Evolutionary conservation across 2,329 filamentous ascomycete species (phyloP).

Genomic region (Chalara sp.): DNA sequence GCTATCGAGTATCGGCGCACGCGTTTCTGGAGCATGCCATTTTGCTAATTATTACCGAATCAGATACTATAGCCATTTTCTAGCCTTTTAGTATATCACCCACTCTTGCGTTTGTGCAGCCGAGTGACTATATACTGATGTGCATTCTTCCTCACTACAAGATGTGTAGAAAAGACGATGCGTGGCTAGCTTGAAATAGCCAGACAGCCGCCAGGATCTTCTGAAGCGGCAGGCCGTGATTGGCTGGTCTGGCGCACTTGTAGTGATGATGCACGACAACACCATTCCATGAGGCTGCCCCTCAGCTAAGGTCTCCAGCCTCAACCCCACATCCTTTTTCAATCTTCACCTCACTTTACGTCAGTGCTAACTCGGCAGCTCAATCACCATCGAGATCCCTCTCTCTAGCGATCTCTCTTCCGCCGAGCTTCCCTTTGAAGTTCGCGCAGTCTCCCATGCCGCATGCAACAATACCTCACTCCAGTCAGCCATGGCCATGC

Average conservation of each 20-base stretch:
- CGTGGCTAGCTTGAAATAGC: too few relatives aligned
- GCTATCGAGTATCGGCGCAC: too few relatives aligned
- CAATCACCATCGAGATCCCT: conserved; percentile 3
- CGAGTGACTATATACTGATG: too few relatives aligned
- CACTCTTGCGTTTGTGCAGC: too few relatives aligned
- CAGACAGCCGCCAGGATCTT: too few relatives aligned
- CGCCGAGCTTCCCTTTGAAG: conserved; percentile 4
- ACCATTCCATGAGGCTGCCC: conserved; percentile 6
- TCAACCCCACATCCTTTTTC: conserved; percentile 1
- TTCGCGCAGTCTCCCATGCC: conserved; percentile 2
- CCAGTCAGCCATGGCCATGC: conserved; percentile 2
- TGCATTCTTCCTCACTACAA: too few relatives aligned
- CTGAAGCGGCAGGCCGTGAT: not conserved
- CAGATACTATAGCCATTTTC: too few relatives aligned
- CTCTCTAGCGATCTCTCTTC: conserved; percentile 3
- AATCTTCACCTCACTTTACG: conserved; percentile 2
- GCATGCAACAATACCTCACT: conserved; percentile 4
- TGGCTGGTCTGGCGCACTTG: conserved; percentile 1
- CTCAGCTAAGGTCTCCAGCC: not conserved
- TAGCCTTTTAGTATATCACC: too few relatives aligned
- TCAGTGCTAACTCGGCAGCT: conserved; percentile 3
- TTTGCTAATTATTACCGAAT: too few relatives aligned
- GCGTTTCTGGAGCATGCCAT: too few relatives aligned
- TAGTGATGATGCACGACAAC: conserved; percentile 1
- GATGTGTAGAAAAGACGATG: too few relatives aligned